Percentiles rank a stretch among this genome's conserved stretches.
These are phyloP conservation scores for Triglochin maritima DNA, from an alignment of 106 monocot species.

Conservation along the genomic window DNA sequence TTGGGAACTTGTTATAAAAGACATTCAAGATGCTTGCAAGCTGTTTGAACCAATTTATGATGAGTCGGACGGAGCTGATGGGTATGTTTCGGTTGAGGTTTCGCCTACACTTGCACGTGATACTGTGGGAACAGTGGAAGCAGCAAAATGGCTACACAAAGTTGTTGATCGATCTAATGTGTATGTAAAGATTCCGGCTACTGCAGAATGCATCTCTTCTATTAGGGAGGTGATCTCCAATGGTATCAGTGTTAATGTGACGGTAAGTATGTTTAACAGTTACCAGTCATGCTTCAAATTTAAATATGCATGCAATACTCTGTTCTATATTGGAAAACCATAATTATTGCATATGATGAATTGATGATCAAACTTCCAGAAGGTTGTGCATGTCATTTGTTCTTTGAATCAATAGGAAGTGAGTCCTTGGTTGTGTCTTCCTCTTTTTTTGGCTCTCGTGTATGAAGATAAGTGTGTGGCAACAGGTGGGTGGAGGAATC, in stretches of 20 bases:
- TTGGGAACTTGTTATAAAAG: conserved; percentile 95
- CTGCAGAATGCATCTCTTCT: conserved; percentile 85
- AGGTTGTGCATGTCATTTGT: no score
- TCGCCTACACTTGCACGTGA: conserved; percentile 90
- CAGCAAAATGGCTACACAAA: conserved; percentile 86
- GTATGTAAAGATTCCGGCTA: conserved; percentile 95
- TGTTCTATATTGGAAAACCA: no score
- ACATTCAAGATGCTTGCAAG: conserved; percentile 97
- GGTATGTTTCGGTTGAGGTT: conserved; percentile 95
- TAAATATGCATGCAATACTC: no score
- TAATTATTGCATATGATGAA: no score
- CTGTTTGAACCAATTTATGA: conserved; percentile 86
- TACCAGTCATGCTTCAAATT: no score
- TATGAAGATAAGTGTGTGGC: no score
- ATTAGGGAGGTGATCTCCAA: conserved; percentile 75
- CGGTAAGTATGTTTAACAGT: conserved; percentile 34
- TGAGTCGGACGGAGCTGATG: conserved; percentile 71
- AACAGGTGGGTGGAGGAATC: no score
- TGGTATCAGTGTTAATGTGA: conserved; percentile 89
- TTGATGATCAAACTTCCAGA: no score
- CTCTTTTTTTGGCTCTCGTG: no score
- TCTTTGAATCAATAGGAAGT: no score
- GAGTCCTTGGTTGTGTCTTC: no score
- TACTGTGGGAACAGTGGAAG: conserved; percentile 65
- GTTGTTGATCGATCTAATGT: conserved; percentile 64